Base-by-base conservation (phyloP, 2,329 filamentous ascomycete species). In the Sporothrix curviconia region DNA sequence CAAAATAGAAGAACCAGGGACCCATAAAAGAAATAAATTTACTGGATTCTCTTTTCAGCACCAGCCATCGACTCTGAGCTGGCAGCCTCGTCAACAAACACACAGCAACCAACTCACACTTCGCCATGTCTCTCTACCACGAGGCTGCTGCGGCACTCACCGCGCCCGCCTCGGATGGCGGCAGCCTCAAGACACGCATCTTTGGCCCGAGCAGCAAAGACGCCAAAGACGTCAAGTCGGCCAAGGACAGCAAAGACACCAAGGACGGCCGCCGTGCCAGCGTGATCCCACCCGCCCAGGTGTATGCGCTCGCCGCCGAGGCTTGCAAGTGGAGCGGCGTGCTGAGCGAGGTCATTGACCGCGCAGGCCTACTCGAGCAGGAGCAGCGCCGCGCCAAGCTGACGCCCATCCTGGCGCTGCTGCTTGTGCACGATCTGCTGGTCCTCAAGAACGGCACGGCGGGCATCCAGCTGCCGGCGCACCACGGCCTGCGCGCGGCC, bases 321-420 rank as follows among this genome's bases (percentile, higher is more conserved):
- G 85, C 89, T 1, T 85, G 87, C 64, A 97, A 96, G 83, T 96
- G 92, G 90, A 94, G 92, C 65, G 70, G 77, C 3, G 78, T 96
- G 3, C 74, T 99, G 49, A 90, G 90, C 66, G 91, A 96, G 67
- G 86, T 96, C n/a, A 83, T 99, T 67, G 90, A 96, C 64, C 83
- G 80, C 63, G 81, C 90, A 1, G 86, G 84, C 3, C 74, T 97
- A 36, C 74, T 97, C 36, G 79, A 80, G n/a, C 74, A 85, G 9
- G 94, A 99, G 75, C 28, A n/a, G n/a, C 55, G 58, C 11, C 55
- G 46, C 19, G 53, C 47, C 30, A 72, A 96, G 89, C 80, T 97
- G 55, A 89, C 87, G 1, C 91, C 92, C 0, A 73, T 85, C 4
- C 79, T 99, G 53, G 84, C 91, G 7, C 75, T 97, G 11, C 80